These are phyloP conservation scores for Cystobasidium ongulense DNA, from an alignment of 768 basidiomycete species.

Conservation along the genomic window DNA sequence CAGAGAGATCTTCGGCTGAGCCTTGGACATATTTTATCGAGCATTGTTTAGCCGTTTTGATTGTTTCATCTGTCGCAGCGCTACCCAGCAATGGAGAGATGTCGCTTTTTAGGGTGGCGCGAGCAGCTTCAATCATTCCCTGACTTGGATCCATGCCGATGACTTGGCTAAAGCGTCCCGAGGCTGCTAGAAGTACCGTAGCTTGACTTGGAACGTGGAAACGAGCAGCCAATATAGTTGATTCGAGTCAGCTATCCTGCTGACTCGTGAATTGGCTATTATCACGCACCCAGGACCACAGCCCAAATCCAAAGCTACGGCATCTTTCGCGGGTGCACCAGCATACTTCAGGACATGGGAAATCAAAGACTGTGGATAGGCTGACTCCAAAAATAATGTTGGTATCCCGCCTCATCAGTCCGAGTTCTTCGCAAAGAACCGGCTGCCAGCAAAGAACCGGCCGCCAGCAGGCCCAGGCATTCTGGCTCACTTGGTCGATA, in stretches of 20 bases:
- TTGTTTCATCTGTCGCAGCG: background rate
- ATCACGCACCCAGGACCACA: background rate
- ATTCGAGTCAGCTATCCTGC: background rate
- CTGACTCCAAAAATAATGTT: too few species aligned
- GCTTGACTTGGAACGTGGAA: constrained; percentile 9
- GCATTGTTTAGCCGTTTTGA: background rate
- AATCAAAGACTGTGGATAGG: background rate
- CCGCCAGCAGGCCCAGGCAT: too few species aligned
- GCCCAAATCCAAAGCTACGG: background rate
- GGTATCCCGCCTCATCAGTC: too few species aligned
- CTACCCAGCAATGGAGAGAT: constrained; percentile 7
- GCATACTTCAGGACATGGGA: background rate
- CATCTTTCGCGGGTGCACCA: background rate
- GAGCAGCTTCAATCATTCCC: constrained; percentile 35
- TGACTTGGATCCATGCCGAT: constrained; percentile 31
- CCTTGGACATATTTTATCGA: constrained; percentile 1
- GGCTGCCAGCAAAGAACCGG: too few species aligned
- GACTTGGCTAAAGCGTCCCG: constrained; percentile 17
- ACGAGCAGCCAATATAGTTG: background rate
- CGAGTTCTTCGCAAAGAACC: too few species aligned
- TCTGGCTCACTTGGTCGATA: constrained; percentile 19
- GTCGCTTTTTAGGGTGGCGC: constrained; percentile 34
- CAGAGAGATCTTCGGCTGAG: constrained; percentile 40
- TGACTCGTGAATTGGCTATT: background rate
- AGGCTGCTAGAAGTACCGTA: constrained; percentile 22